Evolutionary conservation across 164 flowering plant genomes (phyloP).

Genomic region (Amborella trichopoda): DNA sequence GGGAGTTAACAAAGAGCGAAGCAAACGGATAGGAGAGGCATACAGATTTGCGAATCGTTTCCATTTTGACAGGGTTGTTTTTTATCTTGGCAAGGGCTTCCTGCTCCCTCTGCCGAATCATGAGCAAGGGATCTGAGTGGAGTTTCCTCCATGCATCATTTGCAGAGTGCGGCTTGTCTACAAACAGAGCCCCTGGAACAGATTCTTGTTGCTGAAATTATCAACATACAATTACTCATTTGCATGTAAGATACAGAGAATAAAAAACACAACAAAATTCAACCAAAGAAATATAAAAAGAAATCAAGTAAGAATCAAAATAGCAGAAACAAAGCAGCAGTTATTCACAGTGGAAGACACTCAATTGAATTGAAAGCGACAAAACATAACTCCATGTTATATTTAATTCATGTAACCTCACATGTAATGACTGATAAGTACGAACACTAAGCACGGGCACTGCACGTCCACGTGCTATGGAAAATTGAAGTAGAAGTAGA

Average conservation of each 20-base stretch:
- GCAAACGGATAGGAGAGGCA: conserved; percentile 10
- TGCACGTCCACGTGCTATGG: too few relatives aligned
- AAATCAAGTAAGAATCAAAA: neutral
- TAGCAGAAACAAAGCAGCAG: too few relatives aligned
- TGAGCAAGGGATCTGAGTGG: conserved; percentile 86
- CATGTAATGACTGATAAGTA: too few relatives aligned
- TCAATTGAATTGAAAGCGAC: too few relatives aligned
- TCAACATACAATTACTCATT: neutral
- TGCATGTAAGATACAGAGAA: neutral
- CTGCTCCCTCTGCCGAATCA: conserved; percentile 89
- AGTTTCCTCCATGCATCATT: conserved; percentile 98
- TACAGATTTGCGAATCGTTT: conserved; percentile 83
- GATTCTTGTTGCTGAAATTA: conserved; percentile 22
- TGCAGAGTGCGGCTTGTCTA: conserved; percentile 87
- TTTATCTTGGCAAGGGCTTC: conserved; percentile 78
- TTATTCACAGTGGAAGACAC: too few relatives aligned
- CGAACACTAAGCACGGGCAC: too few relatives aligned
- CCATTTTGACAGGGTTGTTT: conserved; percentile 95
- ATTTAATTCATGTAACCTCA: too few relatives aligned
- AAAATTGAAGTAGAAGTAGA: too few relatives aligned
- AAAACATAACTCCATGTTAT: too few relatives aligned
- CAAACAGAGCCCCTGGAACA: conserved; percentile 83
- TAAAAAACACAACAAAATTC: neutral
- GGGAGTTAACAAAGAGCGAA: neutral
- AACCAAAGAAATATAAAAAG: neutral